These are phyloP conservation scores for Phoma sp. DNA, from an alignment of 2,329 filamentous ascomycete genomes.

Conservation along the genomic window DNA sequence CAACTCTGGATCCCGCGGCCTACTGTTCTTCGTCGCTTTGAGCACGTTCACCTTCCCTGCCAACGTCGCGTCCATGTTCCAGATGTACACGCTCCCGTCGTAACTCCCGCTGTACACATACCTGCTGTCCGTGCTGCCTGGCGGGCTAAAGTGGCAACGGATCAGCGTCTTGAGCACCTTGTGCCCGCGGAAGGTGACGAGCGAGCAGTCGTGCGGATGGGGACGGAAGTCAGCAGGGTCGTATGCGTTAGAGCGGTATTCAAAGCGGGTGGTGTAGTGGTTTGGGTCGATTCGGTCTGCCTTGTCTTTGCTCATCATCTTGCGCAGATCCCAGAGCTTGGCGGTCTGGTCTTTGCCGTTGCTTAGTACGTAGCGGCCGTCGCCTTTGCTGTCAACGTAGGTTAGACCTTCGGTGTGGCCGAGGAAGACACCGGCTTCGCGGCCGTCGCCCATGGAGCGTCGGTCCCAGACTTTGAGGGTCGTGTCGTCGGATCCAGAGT, in stretches of 20 bases:
- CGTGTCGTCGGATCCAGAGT: constrained; percentile 93
- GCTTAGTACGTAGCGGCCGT: constrained; percentile 86
- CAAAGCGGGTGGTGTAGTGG: constrained; percentile 70
- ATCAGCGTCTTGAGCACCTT: constrained; percentile 89
- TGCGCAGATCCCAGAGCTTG: constrained; percentile 95
- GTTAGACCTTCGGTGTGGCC: constrained; percentile 71
- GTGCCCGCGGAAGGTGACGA: constrained; percentile 94
- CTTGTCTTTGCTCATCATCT: constrained; percentile 78
- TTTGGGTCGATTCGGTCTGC: constrained; percentile 65
- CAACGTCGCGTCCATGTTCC: constrained; percentile 89
- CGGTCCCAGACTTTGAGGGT: constrained; percentile 97
- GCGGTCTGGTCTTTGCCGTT: constrained; percentile 97
- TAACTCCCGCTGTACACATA: constrained; percentile 94
- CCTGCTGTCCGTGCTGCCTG: constrained; percentile 81
- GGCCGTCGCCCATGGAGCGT: constrained; percentile 68
- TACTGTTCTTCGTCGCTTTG: constrained; percentile 69
- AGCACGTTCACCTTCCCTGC: constrained; percentile 81
- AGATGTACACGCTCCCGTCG: constrained; percentile 89
- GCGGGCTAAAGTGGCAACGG: constrained; percentile 92
- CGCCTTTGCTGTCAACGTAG: constrained; percentile 81
- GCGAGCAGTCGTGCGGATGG: constrained; percentile 84
- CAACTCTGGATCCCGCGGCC: constrained; percentile 62
- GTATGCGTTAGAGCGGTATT: constrained; percentile 76
- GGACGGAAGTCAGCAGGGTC: constrained; percentile 71
- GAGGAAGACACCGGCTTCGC: constrained; percentile 70